Conservation (phyloP, 441 rosid genomes). For the Macaranga tanarius region DNA sequence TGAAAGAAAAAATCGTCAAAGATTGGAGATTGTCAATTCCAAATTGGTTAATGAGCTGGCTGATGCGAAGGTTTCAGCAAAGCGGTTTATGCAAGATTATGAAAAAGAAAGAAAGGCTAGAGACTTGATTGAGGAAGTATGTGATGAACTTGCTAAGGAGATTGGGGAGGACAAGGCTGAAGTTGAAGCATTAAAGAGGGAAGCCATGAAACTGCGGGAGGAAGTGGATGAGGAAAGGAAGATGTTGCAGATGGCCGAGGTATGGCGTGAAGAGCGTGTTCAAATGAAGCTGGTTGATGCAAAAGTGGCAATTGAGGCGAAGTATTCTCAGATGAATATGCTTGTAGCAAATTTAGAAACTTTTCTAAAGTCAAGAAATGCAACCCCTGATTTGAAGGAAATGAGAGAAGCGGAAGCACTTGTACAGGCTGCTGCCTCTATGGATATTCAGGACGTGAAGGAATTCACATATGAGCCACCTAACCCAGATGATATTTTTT, state of each 20-base stretch:
- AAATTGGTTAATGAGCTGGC: conserved; percentile 89
- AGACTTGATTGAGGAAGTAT: conserved; percentile 81
- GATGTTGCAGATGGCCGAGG: conserved; percentile 99
- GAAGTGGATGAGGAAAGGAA: conserved; percentile 88
- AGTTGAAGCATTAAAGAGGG: conserved; percentile 69
- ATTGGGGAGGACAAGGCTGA: conserved; percentile 87
- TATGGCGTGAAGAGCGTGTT: conserved; percentile 99
- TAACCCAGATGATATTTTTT: conserved; percentile 68
- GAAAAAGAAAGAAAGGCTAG: conserved; percentile 77
- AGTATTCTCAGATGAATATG: conserved; percentile 81
- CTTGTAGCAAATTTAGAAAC: conserved; percentile 70
- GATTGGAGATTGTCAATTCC: conserved; percentile 77
- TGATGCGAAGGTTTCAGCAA: conserved; percentile 58
- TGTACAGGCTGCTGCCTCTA: conserved; percentile 44
- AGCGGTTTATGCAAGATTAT: conserved; percentile 74
- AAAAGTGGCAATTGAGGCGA: conserved; percentile 75
- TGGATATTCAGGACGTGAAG: conserved; percentile 50
- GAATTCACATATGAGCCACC: conserved; percentile 75
- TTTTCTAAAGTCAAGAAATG: conserved; percentile 50
- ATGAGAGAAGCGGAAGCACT: conserved; percentile 65
- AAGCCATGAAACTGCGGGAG: conserved; percentile 63
- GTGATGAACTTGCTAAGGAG: conserved; percentile 86
- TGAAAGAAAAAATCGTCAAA: conserved; percentile 77
- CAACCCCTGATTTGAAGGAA: conserved; percentile 48
- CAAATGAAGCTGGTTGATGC: conserved; percentile 97